These are phyloP conservation scores for Ambispora gerdemannii DNA, from an alignment of 192 early-diverging fungal species.

Conservation along the genomic window DNA sequence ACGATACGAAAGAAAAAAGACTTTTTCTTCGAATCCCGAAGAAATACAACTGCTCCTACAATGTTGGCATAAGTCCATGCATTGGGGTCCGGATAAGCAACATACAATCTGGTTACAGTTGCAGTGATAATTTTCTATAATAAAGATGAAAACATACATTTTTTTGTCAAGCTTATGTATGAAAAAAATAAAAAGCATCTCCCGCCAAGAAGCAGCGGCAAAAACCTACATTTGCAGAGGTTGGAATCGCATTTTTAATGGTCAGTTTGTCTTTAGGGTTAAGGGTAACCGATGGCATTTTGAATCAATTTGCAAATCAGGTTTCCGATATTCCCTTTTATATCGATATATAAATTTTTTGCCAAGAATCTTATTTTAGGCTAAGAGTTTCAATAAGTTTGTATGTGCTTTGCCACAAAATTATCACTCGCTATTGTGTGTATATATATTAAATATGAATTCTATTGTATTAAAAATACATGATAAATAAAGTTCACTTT, in stretches of 20 bases:
- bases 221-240: constrained; percentile 48
- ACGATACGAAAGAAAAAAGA: constrained; percentile 69
- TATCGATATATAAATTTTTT: too few species aligned
- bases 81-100: constrained; percentile 62
- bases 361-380: too few species aligned
- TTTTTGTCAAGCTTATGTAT: constrained; percentile 29
- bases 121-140: constrained; percentile 75
- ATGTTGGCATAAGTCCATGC: constrained; percentile 68
- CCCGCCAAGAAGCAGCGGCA: neutral
- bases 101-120: constrained; percentile 71
- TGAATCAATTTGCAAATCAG: too few species aligned
- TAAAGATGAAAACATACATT: too few species aligned
- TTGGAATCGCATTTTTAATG: constrained; percentile 61
- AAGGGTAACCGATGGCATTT: constrained; percentile 61
- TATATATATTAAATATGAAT: too few species aligned
- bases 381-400: too few species aligned
- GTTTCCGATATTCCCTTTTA: too few species aligned
- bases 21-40: constrained; percentile 62
- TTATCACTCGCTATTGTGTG: too few species aligned
- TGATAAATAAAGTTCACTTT: too few species aligned
- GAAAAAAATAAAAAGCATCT: constrained; percentile 5
- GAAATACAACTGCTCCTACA: constrained; percentile 67
- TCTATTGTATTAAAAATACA: too few species aligned
- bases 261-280: constrained; percentile 63
- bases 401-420: too few species aligned